A percentile compares a stretch with the other conserved stretches of the same genome.
These are phyloP conservation scores for Seiridium cupressi DNA, from an alignment of 2,329 filamentous ascomycete species.

Conservation along the genomic window DNA sequence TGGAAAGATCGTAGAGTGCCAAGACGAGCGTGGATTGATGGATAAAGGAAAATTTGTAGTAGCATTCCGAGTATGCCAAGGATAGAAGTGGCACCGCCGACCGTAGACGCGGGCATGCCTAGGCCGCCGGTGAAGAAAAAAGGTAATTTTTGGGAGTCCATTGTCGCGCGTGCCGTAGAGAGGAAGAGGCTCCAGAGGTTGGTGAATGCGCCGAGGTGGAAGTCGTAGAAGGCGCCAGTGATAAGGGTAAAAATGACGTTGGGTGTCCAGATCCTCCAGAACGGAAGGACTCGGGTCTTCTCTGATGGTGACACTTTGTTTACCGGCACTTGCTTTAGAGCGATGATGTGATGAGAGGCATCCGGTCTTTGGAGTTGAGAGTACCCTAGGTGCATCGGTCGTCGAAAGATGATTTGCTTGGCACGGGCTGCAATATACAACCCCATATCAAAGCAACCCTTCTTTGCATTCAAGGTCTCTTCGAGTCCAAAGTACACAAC, in stretches of 20 bases:
- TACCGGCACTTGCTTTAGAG: slow-evolving; percentile 10
- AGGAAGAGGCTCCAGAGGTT: slow-evolving; percentile 69
- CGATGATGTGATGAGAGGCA: background rate
- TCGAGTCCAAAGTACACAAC: slow-evolving; percentile 64
- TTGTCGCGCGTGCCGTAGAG: slow-evolving; percentile 57
- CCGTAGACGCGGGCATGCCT: slow-evolving; percentile 63
- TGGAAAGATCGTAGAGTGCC: slow-evolving; percentile 68
- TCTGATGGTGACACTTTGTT: slow-evolving; percentile 5
- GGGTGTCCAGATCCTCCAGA: slow-evolving; percentile 43
- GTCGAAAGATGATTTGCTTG: slow-evolving; percentile 25
- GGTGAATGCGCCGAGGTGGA: slow-evolving; percentile 69
- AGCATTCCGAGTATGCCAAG: slow-evolving; percentile 68
- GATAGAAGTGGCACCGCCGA: slow-evolving; percentile 68
- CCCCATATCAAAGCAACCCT: slow-evolving; percentile 43
- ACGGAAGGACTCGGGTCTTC: slow-evolving; percentile 26
- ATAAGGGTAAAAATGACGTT: slow-evolving; percentile 54
- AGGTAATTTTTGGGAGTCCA: slow-evolving; percentile 34
- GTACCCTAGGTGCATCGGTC: slow-evolving; percentile 28
- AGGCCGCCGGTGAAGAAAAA: slow-evolving; percentile 64
- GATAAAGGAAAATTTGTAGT: slow-evolving; percentile 69
- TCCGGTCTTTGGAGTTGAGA: slow-evolving; percentile 23
- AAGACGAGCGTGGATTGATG: slow-evolving; percentile 59
- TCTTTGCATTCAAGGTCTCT: slow-evolving; percentile 53
- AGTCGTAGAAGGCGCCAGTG: slow-evolving; percentile 66
- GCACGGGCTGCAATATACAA: slow-evolving; percentile 33